phyloP scores from a whole-genome alignment of 805 yeast genomes.

The Clavispora santaluciae region DNA sequence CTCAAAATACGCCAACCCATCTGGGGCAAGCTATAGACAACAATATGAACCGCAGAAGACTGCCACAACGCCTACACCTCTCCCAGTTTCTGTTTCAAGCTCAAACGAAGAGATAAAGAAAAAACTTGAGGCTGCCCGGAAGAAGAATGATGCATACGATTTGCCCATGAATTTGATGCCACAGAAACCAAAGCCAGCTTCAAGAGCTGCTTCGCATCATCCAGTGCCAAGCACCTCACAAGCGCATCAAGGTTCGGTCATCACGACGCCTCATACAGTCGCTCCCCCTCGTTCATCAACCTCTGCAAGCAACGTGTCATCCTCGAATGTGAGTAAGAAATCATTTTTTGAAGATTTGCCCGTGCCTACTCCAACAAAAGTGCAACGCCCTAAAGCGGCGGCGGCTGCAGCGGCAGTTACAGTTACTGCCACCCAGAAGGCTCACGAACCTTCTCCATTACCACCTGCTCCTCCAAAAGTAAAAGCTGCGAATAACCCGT shows the following conservation, averaged over 20 bases:
- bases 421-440: conserved; percentile 2
- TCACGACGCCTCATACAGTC: not conserved
- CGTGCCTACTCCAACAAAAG: conserved; percentile 24
- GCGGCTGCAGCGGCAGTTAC: conserved; percentile 19
- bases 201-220: conserved; percentile 23
- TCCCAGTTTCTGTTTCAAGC: conserved; percentile 1
- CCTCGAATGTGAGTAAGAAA: conserved; percentile 17
- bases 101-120: conserved; percentile 2
- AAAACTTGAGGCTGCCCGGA: conserved; percentile 44
- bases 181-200: conserved; percentile 34
- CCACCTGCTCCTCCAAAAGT: conserved; percentile 7
- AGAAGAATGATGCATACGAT: conserved; percentile 73
- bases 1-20: conserved; percentile 1
- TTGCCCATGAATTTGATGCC: conserved; percentile 53
- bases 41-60: conserved; percentile 1
- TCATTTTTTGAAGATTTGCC: conserved; percentile 62
- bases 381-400: conserved; percentile 25
- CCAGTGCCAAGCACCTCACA: not conserved
- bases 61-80: not conserved
- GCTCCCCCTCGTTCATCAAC: conserved; percentile 7
- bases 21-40: conserved; percentile 2
- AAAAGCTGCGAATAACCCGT: conserved; percentile 25
- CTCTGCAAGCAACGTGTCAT: conserved; percentile 2
- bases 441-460: conserved; percentile 7
- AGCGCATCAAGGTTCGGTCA: not conserved